Conservation (phyloP, 495 filamentous ascomycete species). For the Cercophora sp. region DNA sequence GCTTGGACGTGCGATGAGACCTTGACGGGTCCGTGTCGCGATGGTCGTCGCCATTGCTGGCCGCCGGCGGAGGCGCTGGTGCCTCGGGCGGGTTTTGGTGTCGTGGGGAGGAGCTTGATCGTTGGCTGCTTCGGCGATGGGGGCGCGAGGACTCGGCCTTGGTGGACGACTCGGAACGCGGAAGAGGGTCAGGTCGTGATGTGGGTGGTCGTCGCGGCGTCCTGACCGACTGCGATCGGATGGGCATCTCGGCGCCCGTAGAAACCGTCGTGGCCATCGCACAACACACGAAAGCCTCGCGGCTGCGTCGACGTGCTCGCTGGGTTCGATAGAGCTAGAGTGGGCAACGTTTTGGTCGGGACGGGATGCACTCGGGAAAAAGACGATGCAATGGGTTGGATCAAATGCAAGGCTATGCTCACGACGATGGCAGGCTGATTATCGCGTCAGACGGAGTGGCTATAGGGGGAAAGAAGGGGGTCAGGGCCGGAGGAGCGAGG, state of each 20-base stretch:
- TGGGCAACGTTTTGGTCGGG: neutral
- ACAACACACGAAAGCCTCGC: neutral
- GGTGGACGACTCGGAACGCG: slow-evolving; percentile 30
- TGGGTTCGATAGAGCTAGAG: neutral
- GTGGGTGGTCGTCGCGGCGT: slow-evolving; percentile 29
- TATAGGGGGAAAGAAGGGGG: too few species aligned
- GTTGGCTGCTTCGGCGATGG: slow-evolving; percentile 41
- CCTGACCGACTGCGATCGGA: slow-evolving; percentile 34
- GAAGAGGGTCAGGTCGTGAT: slow-evolving; percentile 27
- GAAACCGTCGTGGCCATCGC: slow-evolving; percentile 29
- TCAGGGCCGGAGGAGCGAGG: too few species aligned
- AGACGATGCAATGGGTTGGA: slow-evolving; percentile 7
- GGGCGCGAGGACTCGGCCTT: slow-evolving; percentile 41
- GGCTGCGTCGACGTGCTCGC: neutral
- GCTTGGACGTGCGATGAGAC: slow-evolving; percentile 35
- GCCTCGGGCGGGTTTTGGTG: slow-evolving; percentile 44
- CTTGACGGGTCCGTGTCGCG: slow-evolving; percentile 39
- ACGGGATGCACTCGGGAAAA: neutral
- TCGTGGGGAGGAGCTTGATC: slow-evolving; percentile 23
- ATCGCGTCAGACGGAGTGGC: too few species aligned
- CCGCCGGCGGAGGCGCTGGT: slow-evolving; percentile 44
- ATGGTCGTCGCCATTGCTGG: slow-evolving; percentile 42
- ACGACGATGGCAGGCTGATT: neutral
- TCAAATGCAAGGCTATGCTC: neutral
- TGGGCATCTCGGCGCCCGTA: slow-evolving; percentile 29